Evolutionary conservation across 1,284 basidiomycete species (phyloP), one percentile per base, ranked within the genome.

Genomic region (Cerioporus squamosus): DNA sequence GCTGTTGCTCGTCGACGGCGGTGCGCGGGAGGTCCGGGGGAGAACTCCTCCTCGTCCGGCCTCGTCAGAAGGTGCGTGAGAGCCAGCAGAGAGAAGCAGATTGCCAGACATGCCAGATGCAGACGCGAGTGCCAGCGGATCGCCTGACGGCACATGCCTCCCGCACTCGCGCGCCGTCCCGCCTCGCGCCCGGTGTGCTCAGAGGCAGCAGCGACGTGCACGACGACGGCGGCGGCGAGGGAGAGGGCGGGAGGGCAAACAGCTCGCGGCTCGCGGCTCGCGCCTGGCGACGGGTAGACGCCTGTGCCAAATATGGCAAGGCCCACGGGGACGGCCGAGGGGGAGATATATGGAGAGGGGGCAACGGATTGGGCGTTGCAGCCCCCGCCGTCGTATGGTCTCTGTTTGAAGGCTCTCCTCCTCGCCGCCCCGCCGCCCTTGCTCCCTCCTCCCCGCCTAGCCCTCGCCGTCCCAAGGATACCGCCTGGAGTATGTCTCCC

Each of bases 391-490:
- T 56, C 62, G 55, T 38, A 71, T 71, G 70, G 68, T 70, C 63
- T 51, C 60, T 59, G 66, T 66, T 61, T 71, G 68, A 70, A 66
- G 62, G 65, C 64, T 24, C 44, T 59, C 52, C 53, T 53, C 60
- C 60, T 60, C 53, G 64, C 60, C 65, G 54, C 64, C 58, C 61
- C 57, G 61, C 64, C 68, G 59, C 61, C 65, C 69, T 71, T 78
- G 71, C 70, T 61, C 70, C 71, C 74, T 72, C 72, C 68, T 67
- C 63, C 63, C 75, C 76, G 75, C 74, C 70, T 66, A 62, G 74
- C 87, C 83, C 79, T 81, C 15, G 84, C 84, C 85, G 83, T 75
- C 70, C 71, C 83, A 90, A 91, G 90, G 87, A 91, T 83, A 84
- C 78, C 90, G 89, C 90, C 81, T 91, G 89, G 83, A 74, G 88